These are phyloP conservation scores for Meyerozyma elateridarum DNA, from an alignment of 1,139 yeast genomes.

Conservation along the genomic window DNA sequence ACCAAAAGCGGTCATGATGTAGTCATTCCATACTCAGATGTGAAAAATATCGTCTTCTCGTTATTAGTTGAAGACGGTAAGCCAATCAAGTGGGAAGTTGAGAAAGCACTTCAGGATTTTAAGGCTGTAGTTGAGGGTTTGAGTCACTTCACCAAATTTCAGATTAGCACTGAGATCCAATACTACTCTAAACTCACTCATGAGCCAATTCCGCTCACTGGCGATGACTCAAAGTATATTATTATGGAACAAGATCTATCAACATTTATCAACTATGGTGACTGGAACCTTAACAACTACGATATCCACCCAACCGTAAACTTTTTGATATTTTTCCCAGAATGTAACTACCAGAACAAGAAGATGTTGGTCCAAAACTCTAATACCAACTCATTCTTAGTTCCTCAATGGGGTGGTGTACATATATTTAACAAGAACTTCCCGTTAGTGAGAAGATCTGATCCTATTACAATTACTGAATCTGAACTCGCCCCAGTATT, in stretches of 20 bases:
- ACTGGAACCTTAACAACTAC: conserved; percentile 64
- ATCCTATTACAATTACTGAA: conserved; percentile 25
- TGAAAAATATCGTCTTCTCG: conserved; percentile 65
- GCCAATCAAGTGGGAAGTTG: conserved; percentile 38
- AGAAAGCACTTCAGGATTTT: conserved; percentile 22
- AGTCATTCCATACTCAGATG: conserved; percentile 53
- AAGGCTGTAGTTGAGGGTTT: conserved; percentile 27
- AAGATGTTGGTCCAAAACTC: conserved; percentile 47
- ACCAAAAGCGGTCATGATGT: conserved; percentile 20
- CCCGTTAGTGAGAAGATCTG: conserved; percentile 18
- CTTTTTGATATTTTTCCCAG: conserved; percentile 63
- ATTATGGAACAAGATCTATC: conserved; percentile 47
- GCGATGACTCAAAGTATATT: conserved; percentile 22
- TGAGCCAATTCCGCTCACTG: conserved; percentile 15
- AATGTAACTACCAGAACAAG: conserved; percentile 31
- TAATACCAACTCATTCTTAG: conserved; percentile 60
- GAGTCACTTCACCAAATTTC: conserved; percentile 57
- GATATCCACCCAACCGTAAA: conserved; percentile 63
- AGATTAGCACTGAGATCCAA: conserved; percentile 75
- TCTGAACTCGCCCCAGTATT: conserved; percentile 53
- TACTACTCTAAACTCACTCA: conserved; percentile 50
- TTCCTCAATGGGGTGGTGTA: conserved; percentile 91
- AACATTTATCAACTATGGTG: conserved; percentile 71
- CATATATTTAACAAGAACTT: conserved; percentile 44
- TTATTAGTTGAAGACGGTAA: conserved; percentile 39